Base-by-base conservation (phyloP, 495 filamentous ascomycete genomes). In the Neurospora sp. region DNA sequence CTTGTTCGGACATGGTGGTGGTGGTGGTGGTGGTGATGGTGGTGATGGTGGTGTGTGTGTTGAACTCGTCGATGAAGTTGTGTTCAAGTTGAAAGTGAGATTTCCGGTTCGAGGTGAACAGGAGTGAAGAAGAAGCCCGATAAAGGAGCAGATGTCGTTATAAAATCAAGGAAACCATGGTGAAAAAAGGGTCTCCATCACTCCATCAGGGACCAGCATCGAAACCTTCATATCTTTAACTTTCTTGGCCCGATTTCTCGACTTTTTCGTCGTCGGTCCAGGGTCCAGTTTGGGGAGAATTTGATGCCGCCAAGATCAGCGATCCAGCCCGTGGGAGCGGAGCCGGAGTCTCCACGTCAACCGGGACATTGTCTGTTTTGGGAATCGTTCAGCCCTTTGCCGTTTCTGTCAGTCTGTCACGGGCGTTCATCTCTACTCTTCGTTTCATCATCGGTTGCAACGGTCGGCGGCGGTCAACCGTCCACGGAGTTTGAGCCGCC, bases 311-410 rank as follows among this genome's bases (percentile, higher is more conserved):
- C 42, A 19, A 11, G 39, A 40, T 71, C 74, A 75, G 72, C 74
- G 54, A 62, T 36, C 39, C 74, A 39, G 45, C 54, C 42, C 69
- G 74, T 75, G 72, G 48, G 39, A 72, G 69, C 74, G 70, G 73
- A 72, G 70, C 42, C 5, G n/a, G 0, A 0, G 34, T 48, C 73
- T 34, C 19, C 38, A 71, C 45, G 54, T 48, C 40, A 70, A 34
- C 24, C 19, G 59, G 17, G 28, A n/a, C 38, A 34, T 66, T 66
- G 54, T 34, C 54, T 19, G 54, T 66, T 66, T 66, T 9, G 6
- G 54, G 54, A 66, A 19, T 66, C 28, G 6, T 66, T 66, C 54
- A 66, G 54, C 28, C 7, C 28, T 66, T 66, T 66, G 28, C 28
- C 15, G 28, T 17, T 13, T 17, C 24, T 62, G 54, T 54, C 21